Conservation (phyloP, 2,329 filamentous ascomycete species). For the Helminthosporium solani region DNA sequence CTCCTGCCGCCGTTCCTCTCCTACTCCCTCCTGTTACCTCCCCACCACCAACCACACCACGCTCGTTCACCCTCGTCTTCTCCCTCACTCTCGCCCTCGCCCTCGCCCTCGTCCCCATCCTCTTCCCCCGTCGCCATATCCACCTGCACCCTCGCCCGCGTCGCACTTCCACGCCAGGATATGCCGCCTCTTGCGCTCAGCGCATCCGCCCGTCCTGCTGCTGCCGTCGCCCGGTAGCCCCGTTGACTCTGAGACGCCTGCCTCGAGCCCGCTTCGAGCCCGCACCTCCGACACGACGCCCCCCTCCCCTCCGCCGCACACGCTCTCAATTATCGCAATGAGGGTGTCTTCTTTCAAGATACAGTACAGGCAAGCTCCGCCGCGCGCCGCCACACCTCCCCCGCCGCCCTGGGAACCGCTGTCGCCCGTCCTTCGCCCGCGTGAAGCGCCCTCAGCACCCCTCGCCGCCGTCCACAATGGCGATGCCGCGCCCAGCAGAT, state of each 20-base stretch:
- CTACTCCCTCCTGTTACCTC: neutral
- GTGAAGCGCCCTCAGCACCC: conserved; percentile 19
- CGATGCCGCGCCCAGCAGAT: conserved; percentile 8
- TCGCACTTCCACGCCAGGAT: conserved; percentile 25
- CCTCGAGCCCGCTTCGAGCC: conserved; percentile 14
- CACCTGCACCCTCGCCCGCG: conserved; percentile 11
- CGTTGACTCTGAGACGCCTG: conserved; percentile 25
- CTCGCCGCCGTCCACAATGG: conserved; percentile 21
- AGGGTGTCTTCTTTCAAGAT: conserved; percentile 37
- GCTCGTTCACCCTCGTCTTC: conserved; percentile 12
- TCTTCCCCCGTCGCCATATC: conserved; percentile 13
- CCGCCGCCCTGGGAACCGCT: conserved; percentile 39
- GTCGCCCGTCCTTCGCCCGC: conserved; percentile 32
- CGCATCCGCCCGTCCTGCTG: conserved; percentile 20
- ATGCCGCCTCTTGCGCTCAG: conserved; percentile 29
- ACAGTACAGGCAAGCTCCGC: conserved; percentile 32
- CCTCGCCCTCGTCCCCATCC: no score
- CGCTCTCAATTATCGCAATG: conserved; percentile 28
- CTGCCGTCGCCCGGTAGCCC: conserved; percentile 32
- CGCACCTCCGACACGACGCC: conserved; percentile 25
- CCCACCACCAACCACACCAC: neutral
- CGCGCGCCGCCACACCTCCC: conserved; percentile 34
- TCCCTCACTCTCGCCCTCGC: conserved; percentile 9
- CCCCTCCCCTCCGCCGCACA: conserved; percentile 17
- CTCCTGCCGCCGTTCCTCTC: neutral